phyloP scores from a whole-genome alignment of 805 yeast genomes.

The Teunomyces aglyptinius region DNA sequence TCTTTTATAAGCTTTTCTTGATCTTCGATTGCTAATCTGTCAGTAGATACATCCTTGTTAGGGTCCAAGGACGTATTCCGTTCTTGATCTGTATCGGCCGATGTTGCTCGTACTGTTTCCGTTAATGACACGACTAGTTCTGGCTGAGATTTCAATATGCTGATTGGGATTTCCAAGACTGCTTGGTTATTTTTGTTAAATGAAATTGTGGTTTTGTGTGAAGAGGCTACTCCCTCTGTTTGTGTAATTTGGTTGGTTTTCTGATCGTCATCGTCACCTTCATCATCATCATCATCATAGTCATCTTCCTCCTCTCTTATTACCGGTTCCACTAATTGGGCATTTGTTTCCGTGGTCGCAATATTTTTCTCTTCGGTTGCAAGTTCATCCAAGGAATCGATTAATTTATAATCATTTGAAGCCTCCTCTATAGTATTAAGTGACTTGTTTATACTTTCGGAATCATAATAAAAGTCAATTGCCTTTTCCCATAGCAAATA shows the following conservation, averaged over 20 bases:
- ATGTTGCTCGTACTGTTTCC: slow-evolving; percentile 3
- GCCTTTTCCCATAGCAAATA: slow-evolving; percentile 74
- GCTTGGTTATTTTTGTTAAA: slow-evolving; percentile 30
- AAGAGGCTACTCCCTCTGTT: slow-evolving; percentile 12
- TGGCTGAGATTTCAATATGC: slow-evolving; percentile 15
- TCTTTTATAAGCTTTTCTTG: slow-evolving; percentile 52
- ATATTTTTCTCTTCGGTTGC: slow-evolving; percentile 13
- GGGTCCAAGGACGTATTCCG: neutral
- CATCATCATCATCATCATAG: slow-evolving; percentile 24
- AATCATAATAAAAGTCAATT: slow-evolving; percentile 44
- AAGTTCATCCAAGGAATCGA: slow-evolving; percentile 30
- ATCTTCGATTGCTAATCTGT: slow-evolving; percentile 28
- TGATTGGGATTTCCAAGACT: slow-evolving; percentile 34
- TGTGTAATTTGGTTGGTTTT: slow-evolving; percentile 19
- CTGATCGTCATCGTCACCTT: slow-evolving; percentile 16
- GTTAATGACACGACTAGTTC: neutral
- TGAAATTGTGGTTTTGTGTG: neutral
- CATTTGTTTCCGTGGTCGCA: neutral
- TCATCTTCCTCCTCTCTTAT: slow-evolving; percentile 40
- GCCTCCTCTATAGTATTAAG: slow-evolving; percentile 28
- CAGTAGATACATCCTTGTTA: slow-evolving; percentile 4
- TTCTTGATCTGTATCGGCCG: neutral
- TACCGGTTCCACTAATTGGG: slow-evolving; percentile 5
- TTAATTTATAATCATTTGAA: slow-evolving; percentile 33
- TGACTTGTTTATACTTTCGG: slow-evolving; percentile 13